A percentile compares a stretch with the other conserved stretches of the same genome.
phyloP scores from a whole-genome alignment of 805 yeast genomes.

The Dipodascopsis uninucleata region DNA sequence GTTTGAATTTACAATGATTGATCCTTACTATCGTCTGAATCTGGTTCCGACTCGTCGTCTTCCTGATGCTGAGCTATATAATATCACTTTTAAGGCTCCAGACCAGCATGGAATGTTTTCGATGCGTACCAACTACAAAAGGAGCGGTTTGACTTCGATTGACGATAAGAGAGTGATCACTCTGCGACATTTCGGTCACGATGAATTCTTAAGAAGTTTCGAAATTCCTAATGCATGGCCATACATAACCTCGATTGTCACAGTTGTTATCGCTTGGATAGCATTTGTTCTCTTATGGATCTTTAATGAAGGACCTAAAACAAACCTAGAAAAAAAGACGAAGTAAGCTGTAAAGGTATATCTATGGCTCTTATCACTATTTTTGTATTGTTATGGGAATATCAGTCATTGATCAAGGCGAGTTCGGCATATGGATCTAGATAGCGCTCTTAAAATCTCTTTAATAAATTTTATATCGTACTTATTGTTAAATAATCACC shows the following conservation, averaged over 20 bases:
- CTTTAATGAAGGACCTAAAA: slow-evolving; percentile 4
- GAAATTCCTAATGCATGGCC: slow-evolving; percentile 92
- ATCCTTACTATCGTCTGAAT: slow-evolving; percentile 86
- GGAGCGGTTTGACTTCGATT: slow-evolving; percentile 70
- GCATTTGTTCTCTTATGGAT: slow-evolving; percentile 60
- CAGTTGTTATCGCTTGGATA: slow-evolving; percentile 75
- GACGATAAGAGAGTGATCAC: slow-evolving; percentile 68
- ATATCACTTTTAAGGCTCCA: slow-evolving; percentile 64
- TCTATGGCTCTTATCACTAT: too few relatives aligned
- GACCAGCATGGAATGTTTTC: slow-evolving; percentile 98
- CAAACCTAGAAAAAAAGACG: slow-evolving; percentile 12
- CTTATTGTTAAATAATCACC: too few relatives aligned
- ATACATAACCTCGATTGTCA: slow-evolving; percentile 64
- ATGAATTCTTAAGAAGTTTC: slow-evolving; percentile 91
- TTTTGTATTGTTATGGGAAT: too few relatives aligned
- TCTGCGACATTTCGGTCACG: slow-evolving; percentile 90
- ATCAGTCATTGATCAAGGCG: too few relatives aligned
- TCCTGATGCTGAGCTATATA: slow-evolving; percentile 42
- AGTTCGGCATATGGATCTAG: too few relatives aligned
- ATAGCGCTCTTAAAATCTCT: too few relatives aligned
- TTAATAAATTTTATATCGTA: too few relatives aligned
- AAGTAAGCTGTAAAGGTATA: too few relatives aligned
- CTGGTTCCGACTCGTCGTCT: slow-evolving; percentile 45
- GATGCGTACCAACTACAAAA: slow-evolving; percentile 69
- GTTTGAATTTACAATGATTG: slow-evolving; percentile 82